Evolutionary conservation across 495 filamentous ascomycete genomes (phyloP), one percentile per base, ranked within the genome.

Genomic region (Xylaria grammica): DNA sequence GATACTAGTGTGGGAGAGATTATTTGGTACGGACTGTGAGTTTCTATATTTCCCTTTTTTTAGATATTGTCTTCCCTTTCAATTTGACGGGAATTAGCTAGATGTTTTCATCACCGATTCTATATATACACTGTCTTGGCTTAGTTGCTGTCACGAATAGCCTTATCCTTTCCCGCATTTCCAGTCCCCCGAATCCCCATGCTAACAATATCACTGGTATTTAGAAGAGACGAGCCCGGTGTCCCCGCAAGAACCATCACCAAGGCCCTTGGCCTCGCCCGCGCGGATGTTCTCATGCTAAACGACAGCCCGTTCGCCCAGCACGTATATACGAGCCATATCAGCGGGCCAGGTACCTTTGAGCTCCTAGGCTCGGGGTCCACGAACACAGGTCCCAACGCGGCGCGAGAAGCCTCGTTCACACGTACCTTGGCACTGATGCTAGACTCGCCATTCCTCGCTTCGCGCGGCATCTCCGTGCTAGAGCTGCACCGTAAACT

Each of bases 271-370:
- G 44, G 52, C 0, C 17, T 20, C 15, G 62, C 62, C 19, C 52
- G 62, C 10, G 52, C 62, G 2, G 62, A 64, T 27, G 62, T 64
- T 6, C 53, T 64, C 17, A 51, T 64, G 52, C 32, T 64, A 2
- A 64, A 64, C 10, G 62, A 64, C 38, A 64, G 62, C 45, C 62
- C 62, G 13, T 64, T 64, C 19, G 53, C 62, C 7, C 52, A 64
- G n/a, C n/a, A 44, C 30, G 53, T 19, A 6, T 64, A 64, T n/a
- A 26, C 15, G 5, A 20, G 52, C 15, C 62, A 58, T n/a, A 15
- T 58, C 0, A 17, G 17, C 9, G 62, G 53, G 13, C 62, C 62
- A 0, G 52, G 53, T 7, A 57, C 53, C 10, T 64, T 64, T 8
- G 62, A 64, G 17, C 30, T 64, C 17, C 62, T 64, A 10, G 62